Base-by-base conservation (phyloP, 106 monocot genomes). In the Apostasia ramifera region DNA sequence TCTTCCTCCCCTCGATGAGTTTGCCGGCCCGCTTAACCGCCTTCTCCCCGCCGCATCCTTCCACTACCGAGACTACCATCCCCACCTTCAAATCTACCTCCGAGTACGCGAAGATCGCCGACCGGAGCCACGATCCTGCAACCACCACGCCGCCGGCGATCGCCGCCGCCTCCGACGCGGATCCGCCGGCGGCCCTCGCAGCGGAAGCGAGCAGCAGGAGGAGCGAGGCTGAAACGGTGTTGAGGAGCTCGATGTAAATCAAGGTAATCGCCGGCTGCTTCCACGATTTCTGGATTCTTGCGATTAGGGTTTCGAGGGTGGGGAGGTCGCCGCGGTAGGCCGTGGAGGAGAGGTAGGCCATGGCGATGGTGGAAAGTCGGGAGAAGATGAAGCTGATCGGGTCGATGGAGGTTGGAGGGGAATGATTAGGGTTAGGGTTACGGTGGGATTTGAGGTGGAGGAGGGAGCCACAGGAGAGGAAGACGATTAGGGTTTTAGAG, bases 1-100 rank as follows among this genome's bases (percentile, higher is more conserved):
- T 55, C 49, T 65, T 74, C 57, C 57, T 74, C 2, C 63, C 74
- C 66, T 55, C 67, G 12, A 74, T 8, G 65, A 74, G 47, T 45
- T 74, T 56, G 2, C 44, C 57, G 1, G 74, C 57, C 47, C 55
- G 56, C 49, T 57, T 57, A 14, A 74, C 48, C 6, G 74, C 74
- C 47, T 47, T 40, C 51, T 66, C 56, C 8, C 66, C 74, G 3
- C 49, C 53, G 40, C 66, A 74, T 0, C 47, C 66, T 10, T 73
- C 73, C 8, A 37, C 74, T 26, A 74, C 66, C 0, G 74, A 74
- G 4, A 74, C 47, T 7, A 74, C 63, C 10, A 50, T 26, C 9
- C 66, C 13, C 9, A 66, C 13, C 66, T 50, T 47, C 8, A 9
- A 66, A 6, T 37, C 66, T 7, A 44, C 50, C 1, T 66, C 66